Evolutionary conservation across 2,329 filamentous ascomycete species (phyloP).

Genomic region (Fusarium temperatum): DNA sequence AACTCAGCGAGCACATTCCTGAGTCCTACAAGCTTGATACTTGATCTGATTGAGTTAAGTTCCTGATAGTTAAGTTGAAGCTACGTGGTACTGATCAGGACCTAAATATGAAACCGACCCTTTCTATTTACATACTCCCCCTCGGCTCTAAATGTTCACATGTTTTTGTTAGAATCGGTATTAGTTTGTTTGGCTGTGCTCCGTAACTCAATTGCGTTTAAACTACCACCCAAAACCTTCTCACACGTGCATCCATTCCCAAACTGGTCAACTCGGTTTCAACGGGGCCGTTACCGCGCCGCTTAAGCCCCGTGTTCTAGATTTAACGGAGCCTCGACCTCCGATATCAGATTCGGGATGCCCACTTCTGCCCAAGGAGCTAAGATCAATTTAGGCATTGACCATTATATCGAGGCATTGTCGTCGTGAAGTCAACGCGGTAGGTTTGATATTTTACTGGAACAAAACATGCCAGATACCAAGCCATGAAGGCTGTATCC

Average conservation of each 20-base stretch:
- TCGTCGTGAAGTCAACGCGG: background rate
- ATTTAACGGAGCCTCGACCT: conserved; percentile 8
- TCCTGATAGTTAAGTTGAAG: background rate
- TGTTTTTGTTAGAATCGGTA: background rate
- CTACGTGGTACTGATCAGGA: background rate
- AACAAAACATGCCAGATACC: background rate
- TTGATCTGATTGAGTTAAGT: background rate
- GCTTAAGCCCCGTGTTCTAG: background rate
- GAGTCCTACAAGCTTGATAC: too few species aligned
- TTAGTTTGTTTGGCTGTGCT: background rate
- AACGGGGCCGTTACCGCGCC: background rate
- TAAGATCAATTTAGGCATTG: background rate
- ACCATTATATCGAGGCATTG: background rate
- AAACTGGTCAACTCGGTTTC: background rate
- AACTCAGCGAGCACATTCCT: background rate
- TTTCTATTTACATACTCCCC: background rate
- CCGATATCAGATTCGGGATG: conserved; percentile 6
- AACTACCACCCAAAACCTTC: background rate
- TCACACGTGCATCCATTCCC: background rate
- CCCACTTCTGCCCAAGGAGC: background rate
- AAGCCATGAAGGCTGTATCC: too few species aligned
- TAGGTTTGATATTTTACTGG: background rate
- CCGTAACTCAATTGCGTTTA: background rate
- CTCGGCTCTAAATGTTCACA: background rate
- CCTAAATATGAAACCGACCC: background rate